Evolutionary conservation across 345 rosid species (phyloP).

Genomic region (Gossypium mustelinum): DNA sequence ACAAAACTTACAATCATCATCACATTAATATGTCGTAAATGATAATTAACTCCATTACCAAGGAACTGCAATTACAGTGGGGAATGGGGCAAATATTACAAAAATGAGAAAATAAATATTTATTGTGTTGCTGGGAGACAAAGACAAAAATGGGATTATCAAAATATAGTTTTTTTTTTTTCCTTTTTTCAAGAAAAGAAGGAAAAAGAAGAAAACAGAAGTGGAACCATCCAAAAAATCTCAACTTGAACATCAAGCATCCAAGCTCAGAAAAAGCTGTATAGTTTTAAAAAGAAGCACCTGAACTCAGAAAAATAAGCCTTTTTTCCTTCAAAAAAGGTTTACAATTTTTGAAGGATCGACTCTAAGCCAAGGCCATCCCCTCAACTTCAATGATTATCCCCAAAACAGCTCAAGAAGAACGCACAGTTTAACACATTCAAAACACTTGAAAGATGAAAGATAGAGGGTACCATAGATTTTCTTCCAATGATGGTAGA

Average conservation of each 20-base stretch:
- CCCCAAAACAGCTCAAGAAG: too few relatives aligned
- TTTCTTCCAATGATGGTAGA: constrained; percentile 96
- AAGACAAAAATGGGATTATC: constrained; percentile 8
- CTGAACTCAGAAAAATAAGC: neutral
- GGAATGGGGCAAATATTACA: constrained; percentile 19
- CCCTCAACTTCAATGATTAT: too few relatives aligned
- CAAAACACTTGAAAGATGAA: neutral
- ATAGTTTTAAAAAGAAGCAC: constrained; percentile 32
- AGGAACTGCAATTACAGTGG: constrained; percentile 31
- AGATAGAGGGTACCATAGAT: constrained; percentile 53
- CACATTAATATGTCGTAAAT: constrained; percentile 8
- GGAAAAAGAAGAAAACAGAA: constrained; percentile 19
- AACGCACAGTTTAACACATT: neutral
- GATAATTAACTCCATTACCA: constrained; percentile 33
- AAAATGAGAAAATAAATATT: neutral
- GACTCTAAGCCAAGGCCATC: too few relatives aligned
- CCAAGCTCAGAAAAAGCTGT: constrained; percentile 40
- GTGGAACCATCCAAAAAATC: constrained; percentile 44
- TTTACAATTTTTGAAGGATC: too few relatives aligned
- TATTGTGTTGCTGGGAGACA: too few relatives aligned
- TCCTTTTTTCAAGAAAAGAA: constrained; percentile 1
- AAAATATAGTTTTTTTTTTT: constrained; percentile 5
- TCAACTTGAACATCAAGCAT: constrained; percentile 49
- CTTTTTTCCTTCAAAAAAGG: neutral
- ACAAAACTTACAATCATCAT: too few relatives aligned